Conservation (phyloP, 2,329 filamentous ascomycete genomes). For the Scedosporium aurantiacum region DNA sequence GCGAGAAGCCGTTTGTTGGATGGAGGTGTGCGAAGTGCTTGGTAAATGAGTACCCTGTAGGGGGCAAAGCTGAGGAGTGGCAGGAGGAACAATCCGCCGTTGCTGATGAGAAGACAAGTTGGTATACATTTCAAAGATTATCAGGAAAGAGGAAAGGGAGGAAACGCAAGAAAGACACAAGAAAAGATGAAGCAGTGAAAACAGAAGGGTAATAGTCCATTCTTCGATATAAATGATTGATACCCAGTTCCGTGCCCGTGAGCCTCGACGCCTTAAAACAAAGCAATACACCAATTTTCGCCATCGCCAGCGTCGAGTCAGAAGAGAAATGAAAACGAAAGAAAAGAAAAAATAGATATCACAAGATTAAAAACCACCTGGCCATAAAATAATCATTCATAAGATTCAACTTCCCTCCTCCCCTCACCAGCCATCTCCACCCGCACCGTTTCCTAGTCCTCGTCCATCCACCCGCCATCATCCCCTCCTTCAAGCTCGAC, state of each 20-base stretch:
- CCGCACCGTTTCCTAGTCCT: background rate
- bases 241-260: background rate
- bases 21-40: constrained; percentile 20
- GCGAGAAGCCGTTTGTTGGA: constrained; percentile 18
- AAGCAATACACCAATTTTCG: background rate
- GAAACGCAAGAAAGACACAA: background rate
- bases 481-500: constrained; percentile 41
- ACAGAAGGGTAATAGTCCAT: background rate
- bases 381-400: background rate
- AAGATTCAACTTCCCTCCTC: background rate
- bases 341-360: background rate
- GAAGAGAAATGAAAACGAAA: background rate
- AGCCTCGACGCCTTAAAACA: too few species aligned
- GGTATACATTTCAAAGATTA: background rate
- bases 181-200: background rate
- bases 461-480: constrained; percentile 19
- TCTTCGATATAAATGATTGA: background rate
- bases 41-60: constrained; percentile 5
- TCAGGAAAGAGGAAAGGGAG: background rate
- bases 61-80: background rate
- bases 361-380: background rate
- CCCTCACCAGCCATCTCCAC: background rate
- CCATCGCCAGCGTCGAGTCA: background rate
- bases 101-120: background rate
- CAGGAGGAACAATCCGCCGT: background rate